Evolutionary conservation across 1,284 basidiomycete species (phyloP).

Genomic region (Rhodotorula sp.): DNA sequence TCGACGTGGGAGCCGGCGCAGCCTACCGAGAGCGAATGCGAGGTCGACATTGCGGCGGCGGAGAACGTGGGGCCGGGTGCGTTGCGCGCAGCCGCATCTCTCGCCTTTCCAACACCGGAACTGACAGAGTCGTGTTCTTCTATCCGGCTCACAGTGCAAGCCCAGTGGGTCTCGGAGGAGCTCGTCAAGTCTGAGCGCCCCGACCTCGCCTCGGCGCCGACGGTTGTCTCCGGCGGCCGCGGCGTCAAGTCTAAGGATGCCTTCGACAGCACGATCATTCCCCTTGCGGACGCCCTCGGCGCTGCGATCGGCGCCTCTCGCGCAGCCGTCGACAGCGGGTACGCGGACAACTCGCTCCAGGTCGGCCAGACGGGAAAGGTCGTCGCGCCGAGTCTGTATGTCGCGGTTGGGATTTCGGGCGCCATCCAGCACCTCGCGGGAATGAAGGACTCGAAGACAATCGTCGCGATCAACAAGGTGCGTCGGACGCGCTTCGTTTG

Average conservation of each 20-base stretch:
- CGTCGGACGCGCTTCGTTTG: constrained; percentile 34
- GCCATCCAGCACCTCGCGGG: constrained; percentile 99
- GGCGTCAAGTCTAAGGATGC: constrained; percentile 94
- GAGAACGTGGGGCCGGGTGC: constrained; percentile 53
- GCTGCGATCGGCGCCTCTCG: constrained; percentile 97
- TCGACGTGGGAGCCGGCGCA: constrained; percentile 79
- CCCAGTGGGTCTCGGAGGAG: constrained; percentile 79
- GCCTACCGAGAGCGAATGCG: constrained; percentile 58
- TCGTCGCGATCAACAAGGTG: constrained; percentile 97
- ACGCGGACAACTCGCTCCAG: constrained; percentile 96
- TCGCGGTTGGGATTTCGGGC: constrained; percentile 95
- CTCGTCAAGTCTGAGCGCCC: constrained; percentile 91
- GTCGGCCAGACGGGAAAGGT: constrained; percentile 98
- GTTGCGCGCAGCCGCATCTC: constrained; percentile 1
- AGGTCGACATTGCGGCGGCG: constrained; percentile 68
- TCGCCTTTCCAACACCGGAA: neutral
- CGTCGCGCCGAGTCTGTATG: constrained; percentile 78
- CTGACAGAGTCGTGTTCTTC: no score
- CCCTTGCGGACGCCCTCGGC: constrained; percentile 87
- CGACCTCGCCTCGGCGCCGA: constrained; percentile 81
- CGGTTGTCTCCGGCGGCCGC: constrained; percentile 92
- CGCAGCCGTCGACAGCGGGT: constrained; percentile 97
- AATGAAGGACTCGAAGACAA: constrained; percentile 99
- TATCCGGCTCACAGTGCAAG: constrained; percentile 21
- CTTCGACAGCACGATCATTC: constrained; percentile 84